phyloP scores from a whole-genome alignment of 2,329 filamentous ascomycete genomes.

The Stachybotrys elegans region DNA sequence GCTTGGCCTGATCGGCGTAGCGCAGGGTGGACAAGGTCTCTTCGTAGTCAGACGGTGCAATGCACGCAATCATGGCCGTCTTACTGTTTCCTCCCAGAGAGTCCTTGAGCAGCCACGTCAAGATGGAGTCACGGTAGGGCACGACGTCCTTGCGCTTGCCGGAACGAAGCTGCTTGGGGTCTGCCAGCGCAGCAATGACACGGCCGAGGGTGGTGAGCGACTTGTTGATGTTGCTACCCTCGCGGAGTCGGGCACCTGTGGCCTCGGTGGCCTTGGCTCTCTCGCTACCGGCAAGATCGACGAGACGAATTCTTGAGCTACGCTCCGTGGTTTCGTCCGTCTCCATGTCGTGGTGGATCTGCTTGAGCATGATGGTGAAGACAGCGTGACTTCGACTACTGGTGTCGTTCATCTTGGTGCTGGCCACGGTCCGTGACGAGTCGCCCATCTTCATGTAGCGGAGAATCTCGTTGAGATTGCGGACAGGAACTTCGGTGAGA shows the following conservation, averaged over 20 bases:
- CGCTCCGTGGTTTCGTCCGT: slow-evolving; percentile 98
- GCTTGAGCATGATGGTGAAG: slow-evolving; percentile 96
- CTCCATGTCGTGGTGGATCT: slow-evolving; percentile 94
- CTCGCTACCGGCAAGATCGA: slow-evolving; percentile 92
- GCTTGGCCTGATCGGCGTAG: slow-evolving; percentile 96
- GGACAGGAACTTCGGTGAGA: slow-evolving; percentile 86
- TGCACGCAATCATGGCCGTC: slow-evolving; percentile 98
- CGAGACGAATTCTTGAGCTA: slow-evolving; percentile 85
- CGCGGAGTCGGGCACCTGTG: slow-evolving; percentile 81
- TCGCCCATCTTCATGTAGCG: slow-evolving; percentile 89
- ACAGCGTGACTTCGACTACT: slow-evolving; percentile 94
- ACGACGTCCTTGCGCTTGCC: slow-evolving; percentile 63
- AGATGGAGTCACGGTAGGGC: slow-evolving; percentile 85
- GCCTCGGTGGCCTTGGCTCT: slow-evolving; percentile 93
- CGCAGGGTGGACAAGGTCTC: slow-evolving; percentile 93
- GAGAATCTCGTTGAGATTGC: slow-evolving; percentile 80
- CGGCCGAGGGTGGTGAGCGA: slow-evolving; percentile 92
- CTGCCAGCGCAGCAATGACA: slow-evolving; percentile 86
- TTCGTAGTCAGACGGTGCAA: slow-evolving; percentile 92
- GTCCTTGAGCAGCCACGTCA: slow-evolving; percentile 87
- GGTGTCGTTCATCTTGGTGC: slow-evolving; percentile 99
- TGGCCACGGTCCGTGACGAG: slow-evolving; percentile 78
- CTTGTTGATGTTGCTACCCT: slow-evolving; percentile 99
- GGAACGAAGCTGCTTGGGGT: slow-evolving; percentile 53
- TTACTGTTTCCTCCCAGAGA: slow-evolving; percentile 95